Evolutionary conservation across 2,329 filamentous ascomycete species (phyloP), one percentile per base, ranked within the genome.

Genomic region (Alternaria incomplexa): DNA sequence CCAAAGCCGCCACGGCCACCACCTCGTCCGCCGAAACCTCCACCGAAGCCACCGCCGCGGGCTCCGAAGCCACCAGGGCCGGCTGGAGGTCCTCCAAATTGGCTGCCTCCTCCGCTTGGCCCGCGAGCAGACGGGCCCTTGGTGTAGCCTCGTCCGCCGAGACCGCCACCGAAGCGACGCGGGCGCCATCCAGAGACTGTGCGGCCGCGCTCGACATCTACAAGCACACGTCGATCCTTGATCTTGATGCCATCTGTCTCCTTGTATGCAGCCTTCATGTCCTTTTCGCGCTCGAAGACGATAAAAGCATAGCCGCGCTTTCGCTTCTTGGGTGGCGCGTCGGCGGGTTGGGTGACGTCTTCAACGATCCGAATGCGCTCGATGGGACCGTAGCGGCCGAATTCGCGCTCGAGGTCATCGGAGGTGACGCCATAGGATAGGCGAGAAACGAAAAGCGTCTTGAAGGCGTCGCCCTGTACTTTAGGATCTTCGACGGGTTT

Each of bases 221-320:
- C 93, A 77, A 97, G 89, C 75, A 98, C 92, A 73, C 91, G 90
- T 76, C 95, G 90, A 78, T 96, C 94, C 79, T 93, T 96, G 83
- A 99, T 97, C 72, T 91, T 90, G 76, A 97, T 91, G 69, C 93
- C 93, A 86, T 98, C 94, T 69, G 87, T 89, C 76, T 90, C 88
- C 77, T 91, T 97, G 85, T 97, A 90, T 81, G 96, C 96, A 86
- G 94, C 96, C 93, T 96, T 96, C 94, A 98, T 97, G 80, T 98
- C 96, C 82, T 95, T 94, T 83, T 98, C 96, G 80, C 93, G 91
- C 82, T 98, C 95, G 79, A 95, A 99, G 58, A 98, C 93, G 72
- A 99, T 91, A 78, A 99, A 99, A 65, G 93, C 96, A 81, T 99
- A 99, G 65, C 96, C 96, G 75, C 91, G 87, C 77, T 96, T 92